Base-by-base conservation (phyloP, 2,329 filamentous ascomycete species). In the Ceratocystis lukuohia region DNA sequence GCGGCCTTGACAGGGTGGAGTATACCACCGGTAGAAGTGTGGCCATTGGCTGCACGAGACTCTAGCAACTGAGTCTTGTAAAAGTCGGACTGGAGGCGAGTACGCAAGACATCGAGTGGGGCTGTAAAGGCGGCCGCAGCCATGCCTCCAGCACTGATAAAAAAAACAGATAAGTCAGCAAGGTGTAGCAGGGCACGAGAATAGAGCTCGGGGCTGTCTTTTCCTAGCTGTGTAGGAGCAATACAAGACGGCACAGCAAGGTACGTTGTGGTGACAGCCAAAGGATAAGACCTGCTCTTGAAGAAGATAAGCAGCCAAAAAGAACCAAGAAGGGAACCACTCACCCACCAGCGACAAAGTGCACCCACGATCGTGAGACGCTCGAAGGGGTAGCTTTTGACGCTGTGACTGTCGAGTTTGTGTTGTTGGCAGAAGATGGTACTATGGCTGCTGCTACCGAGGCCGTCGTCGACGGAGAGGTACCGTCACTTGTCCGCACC, bases 61-160 rank as follows among this genome's bases (percentile, higher is more conserved):
- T 87, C 84, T 37, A 82, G 82, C 59, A 96, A 82, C 75, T 96
- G 89, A 7, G 86, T 81, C 75, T 96, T 90, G 80, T 96, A 79
- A 75, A 95, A 95, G 73, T 96, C 92, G 72, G 91, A 95, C 75
- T 97, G 93, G 2, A 97, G 80, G 45, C 93, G 86, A 10, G 93
- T 97, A 76, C 96, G 96, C 63, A 97, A 82, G 41, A 96, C 92
- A 73, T 96, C 93, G 68, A 97, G 87, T 25, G 93, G 93, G 7
- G 91, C 91, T 1, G 93, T 96, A n/a, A 96, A 77, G n/a, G 89
- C 87, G 28, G 93, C 89, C 10, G 93, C 88, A 20, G 90, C 91
- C 87, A 96, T 95, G 71, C 92, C 92, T 71, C 92, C 92, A 64
- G 90, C 77, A 53, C 92, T 96, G 53, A 30, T 57, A 7, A 8